phyloP scores from a whole-genome alignment of 345 rosid species.

The Populus euphratica region DNA sequence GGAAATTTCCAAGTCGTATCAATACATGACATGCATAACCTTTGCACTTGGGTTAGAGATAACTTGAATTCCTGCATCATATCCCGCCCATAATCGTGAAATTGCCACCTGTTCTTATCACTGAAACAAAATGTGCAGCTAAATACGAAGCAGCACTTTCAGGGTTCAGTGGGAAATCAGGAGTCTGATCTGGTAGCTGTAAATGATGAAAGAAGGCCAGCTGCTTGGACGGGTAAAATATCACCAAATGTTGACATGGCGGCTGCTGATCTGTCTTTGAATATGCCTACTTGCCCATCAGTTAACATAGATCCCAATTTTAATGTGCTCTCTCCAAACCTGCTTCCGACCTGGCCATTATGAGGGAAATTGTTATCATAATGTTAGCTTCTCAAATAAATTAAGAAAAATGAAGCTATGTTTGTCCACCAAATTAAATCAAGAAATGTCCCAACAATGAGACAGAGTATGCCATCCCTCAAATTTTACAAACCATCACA shows the following conservation, averaged over 20 bases:
- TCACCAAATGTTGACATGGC: slow-evolving; percentile 97
- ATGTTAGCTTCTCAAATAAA: slow-evolving; percentile 2
- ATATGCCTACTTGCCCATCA: slow-evolving; percentile 95
- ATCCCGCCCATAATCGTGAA: neutral
- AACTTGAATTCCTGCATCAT: neutral
- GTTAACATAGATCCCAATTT: slow-evolving; percentile 89
- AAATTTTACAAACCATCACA: neutral
- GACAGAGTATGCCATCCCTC: neutral
- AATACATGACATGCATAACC: neutral
- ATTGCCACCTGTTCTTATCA: neutral
- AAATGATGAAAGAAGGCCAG: slow-evolving; percentile 96
- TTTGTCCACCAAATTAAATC: neutral
- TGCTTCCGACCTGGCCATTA: slow-evolving; percentile 77
- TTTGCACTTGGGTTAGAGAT: neutral
- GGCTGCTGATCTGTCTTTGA: slow-evolving; percentile 92
- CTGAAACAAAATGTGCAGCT: neutral
- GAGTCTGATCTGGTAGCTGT: slow-evolving; percentile 54
- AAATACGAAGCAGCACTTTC: neutral
- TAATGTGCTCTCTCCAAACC: slow-evolving; percentile 92
- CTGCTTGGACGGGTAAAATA: slow-evolving; percentile 91
- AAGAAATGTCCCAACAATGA: neutral
- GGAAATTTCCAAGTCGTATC: neutral
- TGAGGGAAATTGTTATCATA: slow-evolving; percentile 9
- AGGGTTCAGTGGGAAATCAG: neutral
- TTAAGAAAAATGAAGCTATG: neutral